Evolutionary conservation across 2,329 filamentous ascomycete species (phyloP).

Genomic region (Colletotrichum neosansevieriae): DNA sequence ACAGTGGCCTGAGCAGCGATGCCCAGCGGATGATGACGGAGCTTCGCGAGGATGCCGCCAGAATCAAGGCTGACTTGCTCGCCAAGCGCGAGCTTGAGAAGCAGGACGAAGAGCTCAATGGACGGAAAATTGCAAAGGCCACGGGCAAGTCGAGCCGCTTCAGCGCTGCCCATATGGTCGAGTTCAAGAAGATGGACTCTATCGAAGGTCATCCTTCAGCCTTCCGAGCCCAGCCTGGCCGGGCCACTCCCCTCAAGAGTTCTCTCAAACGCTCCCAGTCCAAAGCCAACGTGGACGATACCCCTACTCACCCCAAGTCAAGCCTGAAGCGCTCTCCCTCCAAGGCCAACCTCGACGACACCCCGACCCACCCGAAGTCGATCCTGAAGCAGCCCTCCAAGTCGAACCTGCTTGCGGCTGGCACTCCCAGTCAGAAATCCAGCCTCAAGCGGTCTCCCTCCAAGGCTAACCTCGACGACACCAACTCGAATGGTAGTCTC

Average conservation of each 20-base stretch:
- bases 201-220: constrained; percentile 88
- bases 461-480: constrained; percentile 75
- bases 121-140: constrained; percentile 82
- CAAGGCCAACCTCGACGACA: constrained; percentile 50
- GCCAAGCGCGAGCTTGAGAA: constrained; percentile 69
- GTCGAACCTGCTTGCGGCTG: constrained; percentile 46
- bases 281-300: constrained; percentile 57
- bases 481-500: constrained; percentile 58
- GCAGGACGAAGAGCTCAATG: constrained; percentile 55
- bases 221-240: constrained; percentile 71
- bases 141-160: constrained; percentile 84
- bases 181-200: constrained; percentile 98
- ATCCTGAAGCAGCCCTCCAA: constrained; percentile 62
- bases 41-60: constrained; percentile 65
- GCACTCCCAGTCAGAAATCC: constrained; percentile 50
- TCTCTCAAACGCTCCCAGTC: constrained; percentile 56
- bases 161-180: constrained; percentile 85
- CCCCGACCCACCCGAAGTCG: constrained; percentile 38
- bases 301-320: constrained; percentile 50
- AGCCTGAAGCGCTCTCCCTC: constrained; percentile 50
- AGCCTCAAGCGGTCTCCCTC: constrained; percentile 53
- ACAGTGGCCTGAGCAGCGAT: constrained; percentile 70
- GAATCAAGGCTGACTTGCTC: constrained; percentile 44
- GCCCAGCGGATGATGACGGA: constrained; percentile 73
- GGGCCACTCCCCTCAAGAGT: constrained; percentile 61